Evolutionary conservation across 371 early-diverging fungal genomes (phyloP), one percentile per base, ranked within the genome.

Genomic region (Dichotomocladium elegans): DNA sequence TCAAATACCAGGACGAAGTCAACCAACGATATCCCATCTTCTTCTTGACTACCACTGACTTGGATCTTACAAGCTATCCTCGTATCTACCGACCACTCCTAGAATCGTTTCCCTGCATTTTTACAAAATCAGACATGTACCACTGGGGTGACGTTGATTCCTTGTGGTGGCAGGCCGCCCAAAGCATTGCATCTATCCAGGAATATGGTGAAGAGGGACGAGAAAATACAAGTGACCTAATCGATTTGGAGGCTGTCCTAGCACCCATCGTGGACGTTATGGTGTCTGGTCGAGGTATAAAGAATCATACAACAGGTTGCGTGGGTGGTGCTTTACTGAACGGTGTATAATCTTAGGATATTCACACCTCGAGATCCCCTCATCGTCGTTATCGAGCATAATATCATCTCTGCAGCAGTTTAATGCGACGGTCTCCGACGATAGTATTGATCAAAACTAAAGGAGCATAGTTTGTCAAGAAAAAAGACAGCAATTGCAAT

Each of bases 251-350:
- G 26, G 26, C 17, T 22, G 28, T 64, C 22, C 29, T 64, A 8
- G 25, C 50, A 9, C 57, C 61, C 8, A 30, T 68, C 12, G 17
- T 69, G 15, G 66, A 69, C 22, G 52, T 69, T 11, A 33, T 65
- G 10, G 51, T 65, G 34, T 62, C 59, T 26, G 40, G 55, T 44
- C 46, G 61, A 61, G 55, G 68, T 67, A 67, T n/a, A n/a, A n/a
- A n/a, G n/a, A n/a, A n/a, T n/a, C n/a, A n/a, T n/a, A n/a, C n/a
- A n/a, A n/a, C n/a, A n/a, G n/a, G n/a, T n/a, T n/a, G n/a, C n/a
- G n/a, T n/a, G n/a, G n/a, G n/a, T n/a, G n/a, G n/a, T n/a, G n/a
- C n/a, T n/a, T n/a, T n/a, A n/a, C n/a, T n/a, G n/a, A n/a, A n/a
- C n/a, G n/a, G n/a, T n/a, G n/a, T n/a, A n/a, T n/a, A n/a, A n/a